These are phyloP conservation scores for Metschnikowia koreensis DNA, from an alignment of 805 yeast species.

Conservation along the genomic window DNA sequence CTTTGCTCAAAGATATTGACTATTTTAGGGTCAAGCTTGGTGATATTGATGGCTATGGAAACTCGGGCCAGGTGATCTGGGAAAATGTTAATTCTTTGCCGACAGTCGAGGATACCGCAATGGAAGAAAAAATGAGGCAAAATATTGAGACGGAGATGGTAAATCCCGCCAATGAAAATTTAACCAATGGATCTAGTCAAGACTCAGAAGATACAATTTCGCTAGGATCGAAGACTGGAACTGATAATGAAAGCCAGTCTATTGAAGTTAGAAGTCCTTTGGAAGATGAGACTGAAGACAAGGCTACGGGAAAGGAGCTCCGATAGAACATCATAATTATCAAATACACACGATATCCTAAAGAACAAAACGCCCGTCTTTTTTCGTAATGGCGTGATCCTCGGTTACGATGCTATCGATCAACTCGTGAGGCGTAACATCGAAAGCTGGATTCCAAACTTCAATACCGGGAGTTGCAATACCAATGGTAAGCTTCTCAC, in stretches of 20 bases:
- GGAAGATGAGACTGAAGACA: not conserved
- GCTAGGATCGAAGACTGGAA: not conserved
- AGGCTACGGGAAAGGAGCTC: not conserved
- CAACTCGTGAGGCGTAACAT: conserved; percentile 78
- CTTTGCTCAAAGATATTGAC: conserved; percentile 57
- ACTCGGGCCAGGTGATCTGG: conserved; percentile 61
- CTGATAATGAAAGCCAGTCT: not conserved
- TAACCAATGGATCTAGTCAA: conserved; percentile 15
- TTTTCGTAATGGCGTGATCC: conserved; percentile 27
- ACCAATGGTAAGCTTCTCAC: conserved; percentile 54
- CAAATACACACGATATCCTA: not conserved
- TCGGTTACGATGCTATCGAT: conserved; percentile 93
- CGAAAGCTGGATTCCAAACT: conserved; percentile 97
- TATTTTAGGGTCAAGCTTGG: conserved; percentile 61
- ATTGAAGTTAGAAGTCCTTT: not conserved
- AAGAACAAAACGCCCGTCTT: conserved; percentile 12
- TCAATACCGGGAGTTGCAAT: conserved; percentile 80
- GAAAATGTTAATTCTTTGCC: conserved; percentile 54
- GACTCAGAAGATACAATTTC: conserved; percentile 2
- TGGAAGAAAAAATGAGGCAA: conserved; percentile 46
- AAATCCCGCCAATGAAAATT: not conserved
- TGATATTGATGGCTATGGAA: conserved; percentile 58
- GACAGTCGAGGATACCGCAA: conserved; percentile 47
- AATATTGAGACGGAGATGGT: conserved; percentile 26
- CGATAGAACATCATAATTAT: not conserved